Base-by-base conservation (phyloP, 2,329 filamentous ascomycete genomes). In the Fusarium duplospermum region DNA sequence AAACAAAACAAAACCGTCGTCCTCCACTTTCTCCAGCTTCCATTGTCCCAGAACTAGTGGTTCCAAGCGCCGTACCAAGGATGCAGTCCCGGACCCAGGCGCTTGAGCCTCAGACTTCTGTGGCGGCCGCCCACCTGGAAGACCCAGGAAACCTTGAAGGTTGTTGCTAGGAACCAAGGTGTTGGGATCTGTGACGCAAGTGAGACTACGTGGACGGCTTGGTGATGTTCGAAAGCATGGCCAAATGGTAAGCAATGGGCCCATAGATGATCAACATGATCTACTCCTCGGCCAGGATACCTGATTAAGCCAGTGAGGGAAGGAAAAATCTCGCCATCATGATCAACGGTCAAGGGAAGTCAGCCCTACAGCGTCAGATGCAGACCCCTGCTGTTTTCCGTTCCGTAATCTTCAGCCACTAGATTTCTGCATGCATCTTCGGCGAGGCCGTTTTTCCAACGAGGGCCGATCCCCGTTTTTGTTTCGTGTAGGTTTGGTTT, bases 331-430 rank as follows among this genome's bases (percentile, higher is more conserved):
- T 62, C 16, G 54, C 69, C 54, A 14, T 61, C 54, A 11, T 65
- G 31, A 38, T 58, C 47, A 54, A 33, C 47, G 24, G 47, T 54
- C 40, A 47, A 22, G 11, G n/a, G 14, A 33, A 35, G 36, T 70
- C 71, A 73, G 63, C 67, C 71, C 71, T 73, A 74, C 59, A 31
- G 33, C 35, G 20, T 47, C 66, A 35, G 47, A 47, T 56, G 14
- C 9, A 38, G 38, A 60, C 40, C 31, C 70, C 62, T 54, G 47
- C 6, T 31, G 27, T 36, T 45, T 36, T 22, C 13, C 36, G 10
- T 40, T 10, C 24, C 33, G 57, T 40, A 60, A 60, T 47, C 56
- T 47, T 47, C 38, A 47, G 40, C 58, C 58, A n/a, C 45, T 50
- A 27, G 27, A 42, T 29, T 67, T 67, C 38, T 58, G 35, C 70